Percentiles rank a stretch among this genome's conserved stretches.
These are phyloP conservation scores for Lactifluus echinatus DNA, from an alignment of 768 basidiomycete genomes.

Conservation along the genomic window DNA sequence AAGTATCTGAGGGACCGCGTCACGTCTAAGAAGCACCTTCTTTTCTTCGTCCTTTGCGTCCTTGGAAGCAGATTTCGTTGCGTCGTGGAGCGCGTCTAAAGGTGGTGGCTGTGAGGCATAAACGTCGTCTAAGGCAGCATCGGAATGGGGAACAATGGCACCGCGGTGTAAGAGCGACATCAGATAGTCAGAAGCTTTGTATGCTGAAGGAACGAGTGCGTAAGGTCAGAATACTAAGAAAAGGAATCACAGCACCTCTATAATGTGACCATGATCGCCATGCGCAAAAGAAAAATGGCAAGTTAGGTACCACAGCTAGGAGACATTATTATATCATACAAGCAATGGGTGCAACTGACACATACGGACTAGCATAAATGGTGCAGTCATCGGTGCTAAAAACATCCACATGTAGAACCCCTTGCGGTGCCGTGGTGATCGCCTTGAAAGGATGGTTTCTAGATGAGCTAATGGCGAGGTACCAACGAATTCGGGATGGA, in stretches of 20 bases:
- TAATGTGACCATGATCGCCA: conserved; percentile 87
- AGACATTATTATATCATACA: not conserved
- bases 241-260: conserved; percentile 38
- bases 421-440: conserved; percentile 54
- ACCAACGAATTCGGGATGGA: conserved; percentile 41
- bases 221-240: not conserved
- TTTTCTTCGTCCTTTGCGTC: conserved; percentile 5
- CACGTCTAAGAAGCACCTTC: conserved; percentile 40
- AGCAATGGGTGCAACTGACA: conserved; percentile 2
- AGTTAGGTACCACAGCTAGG: conserved; percentile 69
- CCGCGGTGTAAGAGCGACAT: conserved; percentile 47
- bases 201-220: conserved; percentile 35
- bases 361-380: conserved; percentile 71
- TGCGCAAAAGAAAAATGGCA: conserved; percentile 78
- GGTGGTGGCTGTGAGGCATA: conserved; percentile 34
- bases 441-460: conserved; percentile 39
- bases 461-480: conserved; percentile 39
- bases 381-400: conserved; percentile 63
- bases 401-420: conserved; percentile 61
- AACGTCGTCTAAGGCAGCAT: conserved; percentile 45
- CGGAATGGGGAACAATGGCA: conserved; percentile 48
- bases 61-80: not conserved
- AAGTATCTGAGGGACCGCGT: conserved; percentile 46
- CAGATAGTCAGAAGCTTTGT: conserved; percentile 62
- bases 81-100: conserved; percentile 13